These are phyloP conservation scores for Conidiobolus coronatus DNA, from an alignment of 371 early-diverging fungal species.

Conservation along the genomic window DNA sequence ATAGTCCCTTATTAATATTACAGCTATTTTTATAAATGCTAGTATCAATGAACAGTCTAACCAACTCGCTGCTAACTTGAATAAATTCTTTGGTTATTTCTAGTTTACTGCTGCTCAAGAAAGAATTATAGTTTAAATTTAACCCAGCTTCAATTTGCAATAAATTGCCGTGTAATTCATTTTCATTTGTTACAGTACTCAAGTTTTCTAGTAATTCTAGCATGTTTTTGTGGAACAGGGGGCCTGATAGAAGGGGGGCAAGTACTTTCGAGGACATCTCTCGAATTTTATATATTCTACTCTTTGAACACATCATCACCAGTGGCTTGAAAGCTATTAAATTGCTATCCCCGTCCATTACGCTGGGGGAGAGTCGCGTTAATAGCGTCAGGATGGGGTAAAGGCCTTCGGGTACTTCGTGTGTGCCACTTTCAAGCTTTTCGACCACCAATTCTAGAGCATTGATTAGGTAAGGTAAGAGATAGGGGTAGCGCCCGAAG, in stretches of 20 bases:
- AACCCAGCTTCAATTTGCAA: too few relatives aligned
- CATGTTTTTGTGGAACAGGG: too few relatives aligned
- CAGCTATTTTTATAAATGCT: too few relatives aligned
- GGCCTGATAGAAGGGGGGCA: constrained; percentile 22
- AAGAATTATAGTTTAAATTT: too few relatives aligned
- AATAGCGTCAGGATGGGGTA: constrained; percentile 53
- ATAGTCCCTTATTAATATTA: too few relatives aligned
- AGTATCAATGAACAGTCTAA: too few relatives aligned
- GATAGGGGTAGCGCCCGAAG: constrained; percentile 59
- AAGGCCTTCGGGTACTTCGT: constrained; percentile 15
- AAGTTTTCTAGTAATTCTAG: too few relatives aligned
- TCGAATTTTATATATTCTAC: constrained; percentile 54
- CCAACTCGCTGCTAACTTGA: too few relatives aligned
- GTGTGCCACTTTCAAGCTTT: constrained; percentile 17
- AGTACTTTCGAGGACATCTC: constrained; percentile 70
- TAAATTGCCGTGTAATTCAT: too few relatives aligned
- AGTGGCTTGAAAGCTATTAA: constrained; percentile 42
- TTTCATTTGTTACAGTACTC: too few relatives aligned
- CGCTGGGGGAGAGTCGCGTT: constrained; percentile 52
- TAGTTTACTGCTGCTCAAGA: too few relatives aligned
- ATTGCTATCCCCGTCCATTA: constrained; percentile 15
- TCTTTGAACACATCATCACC: constrained; percentile 45
- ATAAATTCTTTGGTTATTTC: too few relatives aligned
- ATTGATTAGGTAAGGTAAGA: constrained; percentile 49
- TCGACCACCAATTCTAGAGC: constrained; percentile 40